A percentile compares a stretch with the other conserved stretches of the same genome.
phyloP scores from a whole-genome alignment of 495 filamentous ascomycete species.

The Lasiosphaeris hirsuta region DNA sequence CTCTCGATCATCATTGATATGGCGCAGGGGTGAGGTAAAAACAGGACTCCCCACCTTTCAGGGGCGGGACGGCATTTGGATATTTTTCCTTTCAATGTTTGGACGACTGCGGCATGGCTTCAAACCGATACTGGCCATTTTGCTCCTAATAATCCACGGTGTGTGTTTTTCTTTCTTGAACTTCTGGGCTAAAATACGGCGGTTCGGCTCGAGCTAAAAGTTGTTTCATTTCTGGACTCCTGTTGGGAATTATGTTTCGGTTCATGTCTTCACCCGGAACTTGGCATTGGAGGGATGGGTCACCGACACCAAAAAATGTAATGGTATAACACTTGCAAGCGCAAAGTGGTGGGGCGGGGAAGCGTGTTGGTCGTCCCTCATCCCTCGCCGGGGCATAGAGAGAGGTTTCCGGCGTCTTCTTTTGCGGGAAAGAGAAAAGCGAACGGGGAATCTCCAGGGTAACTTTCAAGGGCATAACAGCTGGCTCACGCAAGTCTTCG shows the following conservation, averaged over 20 bases:
- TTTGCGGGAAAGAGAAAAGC: background rate
- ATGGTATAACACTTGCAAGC: slow-evolving; percentile 9
- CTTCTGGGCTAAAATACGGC: background rate
- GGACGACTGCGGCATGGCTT: too few species aligned
- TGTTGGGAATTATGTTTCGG: background rate
- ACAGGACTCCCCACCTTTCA: slow-evolving; percentile 21
- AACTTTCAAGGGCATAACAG: background rate
- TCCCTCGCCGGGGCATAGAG: background rate
- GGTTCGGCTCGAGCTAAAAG: slow-evolving; percentile 1
- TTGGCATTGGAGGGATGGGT: background rate
- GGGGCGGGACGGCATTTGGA: slow-evolving; percentile 9
- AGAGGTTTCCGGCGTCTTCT: background rate
- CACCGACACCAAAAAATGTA: background rate
- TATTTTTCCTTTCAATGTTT: slow-evolving; percentile 2
- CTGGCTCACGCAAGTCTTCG: background rate
- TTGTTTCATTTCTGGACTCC: background rate
- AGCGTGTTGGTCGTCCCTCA: slow-evolving; percentile 2
- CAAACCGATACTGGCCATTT: background rate
- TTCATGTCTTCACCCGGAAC: background rate
- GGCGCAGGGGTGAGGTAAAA: slow-evolving; percentile 21
- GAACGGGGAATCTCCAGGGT: too few species aligned
- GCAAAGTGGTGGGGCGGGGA: background rate
- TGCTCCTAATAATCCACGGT: too few species aligned
- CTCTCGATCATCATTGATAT: slow-evolving; percentile 9
- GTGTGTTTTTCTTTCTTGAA: too few species aligned